Percentiles rank a stretch among this genome's conserved stretches.
phyloP scores from a whole-genome alignment of 1,284 basidiomycete species.

The Vanrija sp. region DNA sequence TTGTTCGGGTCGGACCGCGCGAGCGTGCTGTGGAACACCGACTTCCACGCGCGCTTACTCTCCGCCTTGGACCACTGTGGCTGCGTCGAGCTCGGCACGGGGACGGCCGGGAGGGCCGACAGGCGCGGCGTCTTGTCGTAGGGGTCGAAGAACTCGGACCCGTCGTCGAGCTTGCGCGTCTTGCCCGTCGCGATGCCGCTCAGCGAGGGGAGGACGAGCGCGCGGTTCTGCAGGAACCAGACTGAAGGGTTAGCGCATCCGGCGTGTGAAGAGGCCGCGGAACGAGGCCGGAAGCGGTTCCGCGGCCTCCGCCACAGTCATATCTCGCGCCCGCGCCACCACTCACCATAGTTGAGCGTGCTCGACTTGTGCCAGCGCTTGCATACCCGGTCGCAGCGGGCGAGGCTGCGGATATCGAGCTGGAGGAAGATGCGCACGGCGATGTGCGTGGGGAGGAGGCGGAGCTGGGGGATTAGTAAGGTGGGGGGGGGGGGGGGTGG shows the following conservation, averaged over 20 bases:
- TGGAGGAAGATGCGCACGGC: conserved; percentile 69
- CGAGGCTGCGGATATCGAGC: conserved; percentile 64
- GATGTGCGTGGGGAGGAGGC: conserved; percentile 1
- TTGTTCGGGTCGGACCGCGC: conserved; percentile 35
- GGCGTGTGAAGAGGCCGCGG: background rate
- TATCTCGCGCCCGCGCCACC: background rate
- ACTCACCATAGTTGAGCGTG: conserved; percentile 79
- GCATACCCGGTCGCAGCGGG: conserved; percentile 70
- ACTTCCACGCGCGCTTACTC: conserved; percentile 44
- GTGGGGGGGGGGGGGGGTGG: background rate
- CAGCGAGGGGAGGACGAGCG: conserved; percentile 50
- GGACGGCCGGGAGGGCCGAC: conserved; percentile 51
- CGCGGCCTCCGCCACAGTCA: background rate
- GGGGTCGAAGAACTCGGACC: conserved; percentile 48
- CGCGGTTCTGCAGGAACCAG: conserved; percentile 71
- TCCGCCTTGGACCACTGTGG: conserved; percentile 51
- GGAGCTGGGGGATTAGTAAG: conserved; percentile 15
- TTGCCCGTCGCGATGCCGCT: conserved; percentile 27
- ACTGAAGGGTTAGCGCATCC: conserved; percentile 53
- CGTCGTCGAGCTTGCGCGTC: conserved; percentile 49
- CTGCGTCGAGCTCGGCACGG: conserved; percentile 49
- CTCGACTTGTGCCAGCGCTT: conserved; percentile 82
- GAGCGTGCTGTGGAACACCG: conserved; percentile 36
- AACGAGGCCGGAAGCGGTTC: background rate
- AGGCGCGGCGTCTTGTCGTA: conserved; percentile 50